Conservation (phyloP, 345 rosid species). For the Eucalyptus grandis region DNA sequence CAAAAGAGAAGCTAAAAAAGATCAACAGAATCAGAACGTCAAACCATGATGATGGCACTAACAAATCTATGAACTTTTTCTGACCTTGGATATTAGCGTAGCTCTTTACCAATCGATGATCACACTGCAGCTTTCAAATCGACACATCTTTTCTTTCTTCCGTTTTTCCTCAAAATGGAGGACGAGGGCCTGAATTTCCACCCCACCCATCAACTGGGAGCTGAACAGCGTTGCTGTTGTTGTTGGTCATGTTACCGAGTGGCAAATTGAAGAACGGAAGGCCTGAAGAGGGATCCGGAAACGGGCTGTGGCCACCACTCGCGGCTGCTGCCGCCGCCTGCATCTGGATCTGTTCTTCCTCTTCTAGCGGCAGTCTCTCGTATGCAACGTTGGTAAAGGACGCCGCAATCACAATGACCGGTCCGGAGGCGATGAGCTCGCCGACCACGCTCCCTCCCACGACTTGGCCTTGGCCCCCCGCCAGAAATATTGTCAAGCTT, state of each 20-base stretch:
- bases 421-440: constrained; percentile 83
- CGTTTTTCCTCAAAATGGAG: constrained; percentile 12
- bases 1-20: background rate
- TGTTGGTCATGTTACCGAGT: constrained; percentile 38
- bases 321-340: constrained; percentile 26
- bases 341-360: constrained; percentile 67
- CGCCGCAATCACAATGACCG: constrained; percentile 84
- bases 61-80: background rate
- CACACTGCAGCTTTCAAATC: background rate
- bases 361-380: constrained; percentile 49
- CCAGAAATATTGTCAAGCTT: constrained; percentile 68
- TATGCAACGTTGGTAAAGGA: constrained; percentile 93
- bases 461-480: constrained; percentile 93
- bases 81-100: background rate
- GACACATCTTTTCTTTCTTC: background rate
- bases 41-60: background rate
- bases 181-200: constrained; percentile 32
- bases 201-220: constrained; percentile 78
- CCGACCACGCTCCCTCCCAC: constrained; percentile 97
- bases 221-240: background rate
- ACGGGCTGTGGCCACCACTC: constrained; percentile 15
- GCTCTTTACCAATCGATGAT: background rate
- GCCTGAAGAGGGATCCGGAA: constrained; percentile 46
- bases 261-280: constrained; percentile 91
- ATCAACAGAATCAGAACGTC: background rate